Evolutionary conservation across 768 basidiomycete species (phyloP).

Genomic region (Candolleomyces aberdarensis): DNA sequence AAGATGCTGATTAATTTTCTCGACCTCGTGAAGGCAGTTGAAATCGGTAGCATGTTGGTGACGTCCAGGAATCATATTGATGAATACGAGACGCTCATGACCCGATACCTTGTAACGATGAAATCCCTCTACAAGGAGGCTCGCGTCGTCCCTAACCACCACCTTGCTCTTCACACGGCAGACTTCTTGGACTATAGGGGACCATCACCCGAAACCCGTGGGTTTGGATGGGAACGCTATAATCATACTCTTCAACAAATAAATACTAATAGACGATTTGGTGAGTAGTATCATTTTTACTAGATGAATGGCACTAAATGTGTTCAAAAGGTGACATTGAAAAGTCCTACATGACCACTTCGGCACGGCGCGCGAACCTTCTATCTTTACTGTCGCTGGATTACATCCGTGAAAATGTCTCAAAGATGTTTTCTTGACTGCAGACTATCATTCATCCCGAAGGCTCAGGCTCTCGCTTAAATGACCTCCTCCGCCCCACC

Average conservation of each 20-base stretch:
- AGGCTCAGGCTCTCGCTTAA: too few relatives aligned
- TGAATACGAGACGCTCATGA: slow-evolving; percentile 20
- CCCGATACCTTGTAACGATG: slow-evolving; percentile 19
- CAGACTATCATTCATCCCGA: too few relatives aligned
- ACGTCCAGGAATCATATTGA: slow-evolving; percentile 13
- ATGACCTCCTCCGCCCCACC: too few relatives aligned
- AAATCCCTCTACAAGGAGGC: slow-evolving; percentile 14
- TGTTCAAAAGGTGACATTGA: too few relatives aligned
- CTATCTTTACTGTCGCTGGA: too few relatives aligned
- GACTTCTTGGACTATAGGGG: slow-evolving; percentile 24
- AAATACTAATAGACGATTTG: neutral
- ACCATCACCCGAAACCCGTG: slow-evolving; percentile 18
- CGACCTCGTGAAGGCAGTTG: slow-evolving; percentile 25
- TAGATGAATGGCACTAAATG: too few relatives aligned
- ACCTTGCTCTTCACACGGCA: slow-evolving; percentile 27
- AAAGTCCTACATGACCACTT: too few relatives aligned
- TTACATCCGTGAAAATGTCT: too few relatives aligned
- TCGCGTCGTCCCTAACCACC: slow-evolving; percentile 24
- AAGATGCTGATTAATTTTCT: slow-evolving; percentile 22
- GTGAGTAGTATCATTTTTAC: too few relatives aligned
- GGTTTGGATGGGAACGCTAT: neutral
- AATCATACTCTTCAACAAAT: neutral
- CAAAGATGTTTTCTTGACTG: too few relatives aligned
- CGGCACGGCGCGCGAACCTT: too few relatives aligned
- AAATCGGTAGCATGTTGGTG: slow-evolving; percentile 15